Base-by-base conservation (phyloP, 1,139 yeast species). In the Kodamaea alishanica region DNA sequence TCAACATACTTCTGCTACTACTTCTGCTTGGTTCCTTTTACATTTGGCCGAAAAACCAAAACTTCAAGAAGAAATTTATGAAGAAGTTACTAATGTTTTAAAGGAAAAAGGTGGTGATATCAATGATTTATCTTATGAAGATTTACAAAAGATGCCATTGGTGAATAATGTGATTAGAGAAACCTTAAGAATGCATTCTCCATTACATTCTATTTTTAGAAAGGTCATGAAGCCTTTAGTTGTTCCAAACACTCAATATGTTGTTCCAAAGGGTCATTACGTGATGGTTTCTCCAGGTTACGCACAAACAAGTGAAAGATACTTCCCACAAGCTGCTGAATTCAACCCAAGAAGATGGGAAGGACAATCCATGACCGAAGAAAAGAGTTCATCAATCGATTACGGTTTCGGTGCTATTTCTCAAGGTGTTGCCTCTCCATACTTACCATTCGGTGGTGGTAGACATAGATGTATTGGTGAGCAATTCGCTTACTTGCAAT, bases 401-500 rank as follows among this genome's bases (percentile, higher is more conserved):
- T 90, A 89, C 60, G 97, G 97, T 11, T 92, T 90, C 55, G 97
- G 97, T 58, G 87, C 90, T 45, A 87, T 92, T 49, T 81, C 96
- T 38, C 92, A 92, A 68, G 98, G 97, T 66, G 97, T 92, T 32
- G 70, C 86, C 22, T 87, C 96, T 35, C 96, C 98, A 40, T 94
- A 88, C 67, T 78, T 92, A 61, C 98, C 98, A 40, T 92, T 92
- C 58, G 98, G 98, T 53, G 98, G 97, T 64, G 99, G 99, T 51
- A 86, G 99, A 75, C 99, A 92, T 64, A 84, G 98, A 70, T 92
- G 99, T 70, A 89, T 92, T 58, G 99, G 99, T 56, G 99, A 92
- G 67, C 97, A 90, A 61, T 92, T 92, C 70, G 99, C 99, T 32
- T 88, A 84, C 63, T 82, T 84, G 50, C 99, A 92, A 70, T 77